A percentile compares a stretch with the other conserved stretches of the same genome.
These are phyloP conservation scores for Platanthera guangdongensis DNA, from an alignment of 106 monocot genomes.

Conservation along the genomic window DNA sequence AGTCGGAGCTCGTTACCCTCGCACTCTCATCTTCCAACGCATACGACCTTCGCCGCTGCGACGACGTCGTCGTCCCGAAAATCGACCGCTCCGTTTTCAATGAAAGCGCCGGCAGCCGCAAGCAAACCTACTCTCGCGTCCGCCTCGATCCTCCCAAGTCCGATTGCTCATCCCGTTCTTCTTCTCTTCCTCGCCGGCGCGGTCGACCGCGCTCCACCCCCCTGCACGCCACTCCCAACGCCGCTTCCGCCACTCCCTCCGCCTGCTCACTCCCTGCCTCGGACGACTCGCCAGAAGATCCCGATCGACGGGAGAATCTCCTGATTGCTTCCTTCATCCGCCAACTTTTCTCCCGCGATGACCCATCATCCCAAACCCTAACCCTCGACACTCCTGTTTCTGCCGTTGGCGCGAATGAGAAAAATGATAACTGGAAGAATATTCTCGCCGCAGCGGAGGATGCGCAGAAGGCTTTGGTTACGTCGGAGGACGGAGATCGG, in stretches of 20 bases:
- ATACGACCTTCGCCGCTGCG: constrained; percentile 26
- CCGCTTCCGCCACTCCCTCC: not conserved
- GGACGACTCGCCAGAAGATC: constrained; percentile 13
- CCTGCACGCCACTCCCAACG: not conserved
- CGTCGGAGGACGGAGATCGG: constrained; percentile 4
- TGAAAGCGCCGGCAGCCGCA: constrained; percentile 80
- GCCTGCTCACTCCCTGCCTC: not conserved
- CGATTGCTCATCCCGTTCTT: constrained; percentile 12
- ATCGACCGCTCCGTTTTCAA: constrained; percentile 89
- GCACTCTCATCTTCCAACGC: constrained; percentile 32
- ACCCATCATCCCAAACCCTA: not conserved
- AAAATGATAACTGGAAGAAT: not conserved
- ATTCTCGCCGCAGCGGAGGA: not conserved
- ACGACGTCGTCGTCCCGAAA: constrained; percentile 53
- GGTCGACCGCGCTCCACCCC: constrained; percentile 23
- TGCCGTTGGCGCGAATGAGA: not conserved
- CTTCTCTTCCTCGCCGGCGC: constrained; percentile 19
- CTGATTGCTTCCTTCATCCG: constrained; percentile 46
- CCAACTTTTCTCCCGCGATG: constrained; percentile 32
- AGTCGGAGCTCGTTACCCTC: constrained; percentile 46
- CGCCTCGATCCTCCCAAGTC: constrained; percentile 48
- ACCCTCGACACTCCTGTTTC: not conserved
- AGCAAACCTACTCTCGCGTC: constrained; percentile 80
- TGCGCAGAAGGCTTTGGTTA: constrained; percentile 8
- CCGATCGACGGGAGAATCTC: constrained; percentile 38